Conservation (phyloP, 2,329 filamentous ascomycete genomes). For the Aspergillus puulaauensis region DNA sequence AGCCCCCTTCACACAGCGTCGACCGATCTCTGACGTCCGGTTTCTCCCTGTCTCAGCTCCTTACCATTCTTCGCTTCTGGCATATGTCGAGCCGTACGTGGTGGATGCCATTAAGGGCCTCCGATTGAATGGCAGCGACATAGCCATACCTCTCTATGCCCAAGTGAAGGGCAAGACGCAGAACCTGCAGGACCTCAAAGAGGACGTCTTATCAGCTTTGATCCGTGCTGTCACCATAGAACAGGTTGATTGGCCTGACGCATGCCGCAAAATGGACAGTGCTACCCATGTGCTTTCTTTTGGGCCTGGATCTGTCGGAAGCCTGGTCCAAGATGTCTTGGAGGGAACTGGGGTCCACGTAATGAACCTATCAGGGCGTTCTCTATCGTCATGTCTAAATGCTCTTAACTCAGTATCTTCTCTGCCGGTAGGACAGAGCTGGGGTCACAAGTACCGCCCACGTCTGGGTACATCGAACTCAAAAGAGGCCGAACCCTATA, state of each 20-base stretch:
- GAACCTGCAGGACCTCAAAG: background rate
- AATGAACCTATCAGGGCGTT: background rate
- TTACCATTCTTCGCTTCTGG: slow-evolving; percentile 39
- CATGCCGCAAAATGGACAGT: background rate
- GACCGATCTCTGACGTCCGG: slow-evolving; percentile 21
- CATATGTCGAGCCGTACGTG: slow-evolving; percentile 18
- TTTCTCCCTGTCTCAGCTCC: slow-evolving; percentile 43
- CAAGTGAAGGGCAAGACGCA: background rate
- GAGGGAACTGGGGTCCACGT: background rate
- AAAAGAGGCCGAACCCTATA: background rate
- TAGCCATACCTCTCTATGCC: slow-evolving; percentile 14
- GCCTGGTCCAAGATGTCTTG: background rate
- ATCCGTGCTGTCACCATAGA: background rate
- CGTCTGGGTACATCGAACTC: background rate
- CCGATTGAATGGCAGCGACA: slow-evolving; percentile 23
- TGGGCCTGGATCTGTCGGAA: background rate
- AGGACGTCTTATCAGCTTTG: background rate
- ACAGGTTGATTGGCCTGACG: background rate
- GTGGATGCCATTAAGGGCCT: slow-evolving; percentile 12
- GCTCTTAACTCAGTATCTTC: background rate
- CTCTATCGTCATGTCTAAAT: background rate
- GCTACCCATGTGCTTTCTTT: background rate
- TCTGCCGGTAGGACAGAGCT: background rate
- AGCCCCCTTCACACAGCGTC: slow-evolving; percentile 32
- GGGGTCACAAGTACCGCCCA: background rate